Conservation (phyloP, 169 alveolate genomes). For the Eimeria sp. region DNA sequence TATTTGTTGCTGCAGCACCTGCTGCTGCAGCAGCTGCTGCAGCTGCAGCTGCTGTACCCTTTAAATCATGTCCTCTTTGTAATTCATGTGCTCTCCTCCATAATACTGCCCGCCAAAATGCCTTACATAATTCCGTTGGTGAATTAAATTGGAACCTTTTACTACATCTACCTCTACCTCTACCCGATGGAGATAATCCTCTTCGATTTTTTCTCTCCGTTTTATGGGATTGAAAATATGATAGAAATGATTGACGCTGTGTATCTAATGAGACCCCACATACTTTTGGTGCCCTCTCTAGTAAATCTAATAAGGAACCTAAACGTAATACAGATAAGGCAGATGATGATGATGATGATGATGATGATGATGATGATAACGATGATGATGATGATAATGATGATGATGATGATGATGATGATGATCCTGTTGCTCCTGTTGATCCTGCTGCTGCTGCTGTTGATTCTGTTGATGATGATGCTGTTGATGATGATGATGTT, state of each 20-base stretch:
- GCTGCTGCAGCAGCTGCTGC: conserved; percentile 2
- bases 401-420: background rate
- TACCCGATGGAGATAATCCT: background rate
- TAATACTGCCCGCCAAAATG: conserved; percentile 1
- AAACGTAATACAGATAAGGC: background rate
- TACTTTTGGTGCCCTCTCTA: conserved; percentile 16
- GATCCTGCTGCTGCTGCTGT: conserved; percentile 6
- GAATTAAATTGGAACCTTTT: background rate
- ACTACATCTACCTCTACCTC: conserved; percentile 20
- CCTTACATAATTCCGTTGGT: background rate
- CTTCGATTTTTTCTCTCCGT: background rate
- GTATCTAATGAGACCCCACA: conserved; percentile 27
- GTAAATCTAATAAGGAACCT: background rate
- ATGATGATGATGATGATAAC: background rate
- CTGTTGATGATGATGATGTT: too few relatives aligned
- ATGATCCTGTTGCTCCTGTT: background rate
- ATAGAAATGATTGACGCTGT: background rate
- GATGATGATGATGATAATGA: too few relatives aligned
- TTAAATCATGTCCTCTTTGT: background rate
- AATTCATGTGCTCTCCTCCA: conserved; percentile 2
- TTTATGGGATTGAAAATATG: conserved; percentile 6
- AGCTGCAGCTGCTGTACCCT: too few relatives aligned
- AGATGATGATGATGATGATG: background rate
- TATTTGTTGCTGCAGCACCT: background rate
- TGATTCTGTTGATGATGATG: too few relatives aligned